Evolutionary conservation across 306 rosid genomes (phyloP), one percentile per base, ranked within the genome.

Genomic region (Prunus mume): DNA sequence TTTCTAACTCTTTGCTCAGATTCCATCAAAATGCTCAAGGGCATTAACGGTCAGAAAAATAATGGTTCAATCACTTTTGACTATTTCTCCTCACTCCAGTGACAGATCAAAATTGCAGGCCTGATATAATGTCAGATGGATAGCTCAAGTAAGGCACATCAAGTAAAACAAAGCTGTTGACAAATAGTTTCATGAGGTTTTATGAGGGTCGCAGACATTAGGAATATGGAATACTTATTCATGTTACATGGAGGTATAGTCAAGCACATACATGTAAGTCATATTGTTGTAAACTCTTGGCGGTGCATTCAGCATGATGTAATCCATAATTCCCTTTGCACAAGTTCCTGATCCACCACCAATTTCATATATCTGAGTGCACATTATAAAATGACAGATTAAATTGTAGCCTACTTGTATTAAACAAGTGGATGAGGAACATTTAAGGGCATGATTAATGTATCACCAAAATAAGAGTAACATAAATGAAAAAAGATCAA

Each of bases 291-390:
- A 92, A 81, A 92, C 90, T 87, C 88, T 90, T 69, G 89, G 41
- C 57, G 97, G 98, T 63, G 97, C 98, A 84, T 92, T 95, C 93
- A 95, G 85, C 97, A 83, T 92, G 67, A 95, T 86, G 91, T 92
- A 95, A 86, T 95, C 97, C 97, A 95, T 76, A 82, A 95, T 95
- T 74, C 98, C 97, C 90, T 89, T 92, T 71, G 98, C 98, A 87
- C 97, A 94, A 69, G 92, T 90, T 87, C 98, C 97, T 78, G 97
- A 94, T 87, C 98, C 98, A 83, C 98, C 98, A 63, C 98, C 98
- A 84, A 94, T 94, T 92, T 95, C 98, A 92, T 92, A 95, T 81
- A 95, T 92, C 97, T 95, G 96, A 82, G 79, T 78, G 80, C 82
- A 86, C 79, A 81, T 82, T 81, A 71, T 79, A 83, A 80, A 60